These are phyloP conservation scores for Themeda triandra DNA, from an alignment of 176 grass and related monocot species.

Conservation along the genomic window DNA sequence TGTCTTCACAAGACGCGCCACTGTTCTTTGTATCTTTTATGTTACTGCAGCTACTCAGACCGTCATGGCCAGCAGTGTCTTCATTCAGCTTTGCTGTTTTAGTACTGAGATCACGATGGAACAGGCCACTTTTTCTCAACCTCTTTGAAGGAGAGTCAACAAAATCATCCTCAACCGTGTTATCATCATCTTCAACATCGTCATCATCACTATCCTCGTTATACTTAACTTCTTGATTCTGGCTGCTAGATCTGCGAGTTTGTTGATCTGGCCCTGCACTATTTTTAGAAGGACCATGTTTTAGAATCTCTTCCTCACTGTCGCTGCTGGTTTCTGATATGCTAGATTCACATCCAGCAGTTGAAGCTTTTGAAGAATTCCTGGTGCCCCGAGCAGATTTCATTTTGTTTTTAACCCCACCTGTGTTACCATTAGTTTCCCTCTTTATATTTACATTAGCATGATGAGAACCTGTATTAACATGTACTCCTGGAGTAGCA, in stretches of 20 bases:
- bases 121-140: conserved; percentile 24
- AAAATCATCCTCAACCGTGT: conserved; percentile 28
- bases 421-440: conserved; percentile 17
- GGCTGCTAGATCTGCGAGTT: conserved; percentile 60
- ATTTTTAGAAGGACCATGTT: conserved; percentile 24
- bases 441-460: conserved; percentile 26
- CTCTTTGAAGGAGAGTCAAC: conserved; percentile 36
- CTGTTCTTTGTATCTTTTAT: background rate
- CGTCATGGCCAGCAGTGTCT: background rate
- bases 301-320: conserved; percentile 40
- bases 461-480: conserved; percentile 22
- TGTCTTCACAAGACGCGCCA: conserved; percentile 1
- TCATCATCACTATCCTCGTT: conserved; percentile 57
- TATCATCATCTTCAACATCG: conserved; percentile 29
- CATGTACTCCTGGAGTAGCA: conserved; percentile 27
- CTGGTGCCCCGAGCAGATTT: conserved; percentile 22
- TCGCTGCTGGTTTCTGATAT: conserved; percentile 43
- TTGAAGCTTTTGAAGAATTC: conserved; percentile 40
- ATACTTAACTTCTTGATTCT: conserved; percentile 67
- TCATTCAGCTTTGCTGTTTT: conserved; percentile 24
- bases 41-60: conserved; percentile 26
- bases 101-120: conserved; percentile 19
- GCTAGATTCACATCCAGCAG: conserved; percentile 49
- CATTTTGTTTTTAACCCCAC: conserved; percentile 34
- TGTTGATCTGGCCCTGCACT: conserved; percentile 11